A percentile compares a stretch with the other conserved stretches of the same genome.
These are phyloP conservation scores for Corniculantispora saksenae DNA, from an alignment of 2,329 filamentous ascomycete genomes.

Conservation along the genomic window DNA sequence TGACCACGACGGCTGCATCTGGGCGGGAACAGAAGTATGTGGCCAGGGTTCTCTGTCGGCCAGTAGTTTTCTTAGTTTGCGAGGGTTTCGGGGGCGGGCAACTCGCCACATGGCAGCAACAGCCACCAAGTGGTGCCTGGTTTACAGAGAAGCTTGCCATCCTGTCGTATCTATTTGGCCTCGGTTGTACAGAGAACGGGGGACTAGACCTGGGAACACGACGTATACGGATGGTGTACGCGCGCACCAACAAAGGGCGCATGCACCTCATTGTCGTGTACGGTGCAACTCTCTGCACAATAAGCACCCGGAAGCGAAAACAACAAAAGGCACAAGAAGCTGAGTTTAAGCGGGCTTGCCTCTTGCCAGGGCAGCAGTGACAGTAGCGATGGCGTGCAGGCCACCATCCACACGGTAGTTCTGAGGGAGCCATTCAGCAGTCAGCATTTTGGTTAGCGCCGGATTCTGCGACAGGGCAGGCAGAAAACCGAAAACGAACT, in stretches of 20 bases:
- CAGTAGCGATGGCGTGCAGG: not conserved
- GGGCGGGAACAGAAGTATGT: not conserved
- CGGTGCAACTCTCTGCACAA: no score
- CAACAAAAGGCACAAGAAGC: no score
- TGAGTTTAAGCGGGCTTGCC: no score
- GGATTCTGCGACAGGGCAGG: not conserved
- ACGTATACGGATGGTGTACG: no score
- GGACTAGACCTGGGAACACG: no score
- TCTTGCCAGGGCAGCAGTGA: no score
- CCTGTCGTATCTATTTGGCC: not conserved
- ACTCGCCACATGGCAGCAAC: not conserved
- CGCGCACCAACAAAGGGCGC: no score
- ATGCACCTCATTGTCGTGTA: no score
- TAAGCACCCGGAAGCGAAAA: no score
- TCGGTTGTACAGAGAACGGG: not conserved
- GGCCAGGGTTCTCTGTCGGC: not conserved
- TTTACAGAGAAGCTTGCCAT: no score
- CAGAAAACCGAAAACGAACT: not conserved
- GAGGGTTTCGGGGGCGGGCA: not conserved
- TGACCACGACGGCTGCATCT: slow-evolving; percentile 7
- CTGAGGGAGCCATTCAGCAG: slow-evolving; percentile 11
- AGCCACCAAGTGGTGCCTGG: not conserved
- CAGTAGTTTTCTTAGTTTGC: not conserved
- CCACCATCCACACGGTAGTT: slow-evolving; percentile 3
- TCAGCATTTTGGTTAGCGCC: not conserved